Base-by-base conservation (phyloP, 2,329 filamentous ascomycete species). In the Reticulascus tulasneorum region DNA sequence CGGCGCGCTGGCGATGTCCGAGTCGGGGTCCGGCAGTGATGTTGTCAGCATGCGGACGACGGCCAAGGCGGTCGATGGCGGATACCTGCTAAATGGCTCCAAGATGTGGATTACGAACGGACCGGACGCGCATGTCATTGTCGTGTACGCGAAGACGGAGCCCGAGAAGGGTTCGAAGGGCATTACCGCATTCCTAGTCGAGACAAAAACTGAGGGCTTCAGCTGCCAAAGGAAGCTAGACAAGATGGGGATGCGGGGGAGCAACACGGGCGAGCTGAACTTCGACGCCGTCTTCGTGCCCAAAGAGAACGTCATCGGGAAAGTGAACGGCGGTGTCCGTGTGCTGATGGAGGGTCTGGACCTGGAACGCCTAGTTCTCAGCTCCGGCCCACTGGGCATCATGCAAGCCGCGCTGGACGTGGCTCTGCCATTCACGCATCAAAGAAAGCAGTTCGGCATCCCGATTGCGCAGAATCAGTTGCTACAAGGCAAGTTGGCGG, bases 71-170 rank as follows among this genome's bases (percentile, higher is more conserved):
- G 85, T 87, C 9, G 85, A 93, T 51, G 90, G 89, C 23, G 91
- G 91, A 19, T 96, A 85, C 60, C 45, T 90, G 15, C 69, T 98
- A 37, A 88, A 90, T 54, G 91, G 90, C 21, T 86, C 83, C 42
- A 96, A 98, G 73, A 96, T 97, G 91, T 98, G 91, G 91, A 98
- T 98, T 58, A 98, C 91, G 44, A 98, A 98, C 63, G 87, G 91
- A 5, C 91, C 91, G 1, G 90, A 97, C 57, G 93, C 93, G n/a
- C 78, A 95, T 60, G 73, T 84, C 26, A 82, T 97, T 37, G 80
- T 98, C 36, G 89, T 98, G n/a, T 98, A 98, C 60, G 91, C 91
- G 35, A 97, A 97, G 71, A 96, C 91, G 1, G 75, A 82, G 39
- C 90, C 90, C 1, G 75, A 82, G 10, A 81, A 77, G 42, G 88